These are phyloP conservation scores for Komagataea norvegica DNA, from an alignment of 1,139 yeast genomes.

Conservation along the genomic window DNA sequence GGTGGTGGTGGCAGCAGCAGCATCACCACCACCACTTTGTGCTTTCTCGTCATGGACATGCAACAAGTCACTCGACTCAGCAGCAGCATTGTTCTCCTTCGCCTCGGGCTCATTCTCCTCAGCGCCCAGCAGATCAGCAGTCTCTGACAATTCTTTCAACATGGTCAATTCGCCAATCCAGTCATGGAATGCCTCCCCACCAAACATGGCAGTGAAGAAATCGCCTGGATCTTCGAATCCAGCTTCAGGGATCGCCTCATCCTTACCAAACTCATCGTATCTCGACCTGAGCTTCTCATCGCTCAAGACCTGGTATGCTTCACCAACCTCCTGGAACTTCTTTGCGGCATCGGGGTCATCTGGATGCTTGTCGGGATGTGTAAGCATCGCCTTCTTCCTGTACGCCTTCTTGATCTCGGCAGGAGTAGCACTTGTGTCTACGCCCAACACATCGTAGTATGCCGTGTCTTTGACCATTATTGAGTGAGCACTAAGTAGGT, in stretches of 20 bases:
- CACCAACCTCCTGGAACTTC: constrained; percentile 65
- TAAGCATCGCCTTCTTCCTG: constrained; percentile 78
- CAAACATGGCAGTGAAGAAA: constrained; percentile 65
- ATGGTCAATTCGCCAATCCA: constrained; percentile 75
- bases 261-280: constrained; percentile 64
- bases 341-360: constrained; percentile 67
- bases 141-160: constrained; percentile 53
- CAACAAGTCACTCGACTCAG: constrained; percentile 21
- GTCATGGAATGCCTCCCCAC: constrained; percentile 70
- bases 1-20: background rate
- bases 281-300: constrained; percentile 56
- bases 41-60: background rate
- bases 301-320: constrained; percentile 64
- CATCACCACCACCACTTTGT: constrained; percentile 7
- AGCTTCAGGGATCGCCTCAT: constrained; percentile 60
- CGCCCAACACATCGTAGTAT: constrained; percentile 76
- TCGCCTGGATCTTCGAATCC: constrained; percentile 73
- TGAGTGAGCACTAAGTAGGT: too few relatives aligned
- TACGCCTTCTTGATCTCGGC: constrained; percentile 90
- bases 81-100: constrained; percentile 24
- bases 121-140: constrained; percentile 50
- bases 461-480: constrained; percentile 89
- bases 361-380: constrained; percentile 97
- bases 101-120: too few relatives aligned
- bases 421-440: constrained; percentile 67